Percentiles rank a stretch among this genome's conserved stretches.
These are phyloP conservation scores for Globisporangium spiculum DNA, from an alignment of 352 stramenopile species.

Conservation along the genomic window DNA sequence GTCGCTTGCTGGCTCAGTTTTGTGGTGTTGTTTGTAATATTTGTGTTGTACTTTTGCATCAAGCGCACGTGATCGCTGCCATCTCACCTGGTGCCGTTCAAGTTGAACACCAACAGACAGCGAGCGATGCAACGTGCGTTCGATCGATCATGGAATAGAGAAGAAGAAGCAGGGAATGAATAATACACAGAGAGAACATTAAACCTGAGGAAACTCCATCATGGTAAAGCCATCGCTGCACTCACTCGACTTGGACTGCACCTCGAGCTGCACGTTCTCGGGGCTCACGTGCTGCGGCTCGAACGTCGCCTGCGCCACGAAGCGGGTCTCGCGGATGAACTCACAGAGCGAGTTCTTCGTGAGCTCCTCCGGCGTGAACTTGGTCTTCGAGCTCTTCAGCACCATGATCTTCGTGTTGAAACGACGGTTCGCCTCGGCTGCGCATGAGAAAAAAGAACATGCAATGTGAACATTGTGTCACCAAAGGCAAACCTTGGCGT, in stretches of 20 bases:
- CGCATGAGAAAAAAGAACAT: neutral
- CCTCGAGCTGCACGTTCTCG: conserved; percentile 44
- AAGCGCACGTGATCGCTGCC: conserved; percentile 2
- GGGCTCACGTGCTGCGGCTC: conserved; percentile 18
- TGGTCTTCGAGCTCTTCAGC: conserved; percentile 57
- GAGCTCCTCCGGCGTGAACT: conserved; percentile 44
- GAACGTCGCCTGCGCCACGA: conserved; percentile 14
- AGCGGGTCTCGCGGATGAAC: conserved; percentile 73
- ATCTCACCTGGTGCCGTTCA: neutral
- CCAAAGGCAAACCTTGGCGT: neutral
- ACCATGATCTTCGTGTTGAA: conserved; percentile 85
- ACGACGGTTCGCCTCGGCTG: conserved; percentile 63
- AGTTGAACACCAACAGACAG: neutral
- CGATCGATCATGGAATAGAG: neutral
- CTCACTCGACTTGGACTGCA: conserved; percentile 71
- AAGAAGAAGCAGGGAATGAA: neutral
- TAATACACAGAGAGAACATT: conserved; percentile 22
- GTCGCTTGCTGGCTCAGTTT: neutral
- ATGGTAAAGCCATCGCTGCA: conserved; percentile 78
- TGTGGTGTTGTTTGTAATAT: neutral
- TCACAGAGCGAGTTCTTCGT: conserved; percentile 66
- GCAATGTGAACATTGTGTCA: neutral
- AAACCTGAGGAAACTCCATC: conserved; percentile 68
- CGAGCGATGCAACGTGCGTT: neutral
- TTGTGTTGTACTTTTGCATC: neutral